Evolutionary conservation across 371 early-diverging fungal genomes (phyloP).

Genomic region (Encephalitozoon cuniculi): DNA sequence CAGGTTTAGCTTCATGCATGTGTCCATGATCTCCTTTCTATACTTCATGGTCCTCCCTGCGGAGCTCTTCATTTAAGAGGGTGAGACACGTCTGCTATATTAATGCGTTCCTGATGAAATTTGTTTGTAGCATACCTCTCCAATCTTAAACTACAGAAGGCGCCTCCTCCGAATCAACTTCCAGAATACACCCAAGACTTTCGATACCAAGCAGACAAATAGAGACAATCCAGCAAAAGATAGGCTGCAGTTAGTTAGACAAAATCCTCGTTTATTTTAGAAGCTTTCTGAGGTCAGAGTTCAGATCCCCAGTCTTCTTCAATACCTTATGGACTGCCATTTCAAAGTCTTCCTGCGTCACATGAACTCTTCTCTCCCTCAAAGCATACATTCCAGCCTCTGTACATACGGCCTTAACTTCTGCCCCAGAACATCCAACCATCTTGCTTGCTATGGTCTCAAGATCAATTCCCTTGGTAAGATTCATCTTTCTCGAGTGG

Average conservation of each 20-base stretch:
- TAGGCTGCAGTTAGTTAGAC: background rate
- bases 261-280: constrained; percentile 53
- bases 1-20: background rate
- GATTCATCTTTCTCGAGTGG: constrained; percentile 97
- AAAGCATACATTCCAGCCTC: constrained; percentile 99
- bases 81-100: background rate
- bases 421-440: constrained; percentile 90
- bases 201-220: background rate
- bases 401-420: constrained; percentile 95
- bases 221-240: background rate
- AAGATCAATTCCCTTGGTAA: constrained; percentile 90
- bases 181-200: background rate
- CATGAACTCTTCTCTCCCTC: constrained; percentile 92
- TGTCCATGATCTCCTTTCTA: background rate
- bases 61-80: background rate
- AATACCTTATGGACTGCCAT: constrained; percentile 96
- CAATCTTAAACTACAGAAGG: background rate
- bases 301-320: constrained; percentile 53
- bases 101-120: background rate
- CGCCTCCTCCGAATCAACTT: background rate
- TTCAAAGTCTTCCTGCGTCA: constrained; percentile 99
- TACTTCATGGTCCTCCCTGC: background rate
- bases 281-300: constrained; percentile 53
- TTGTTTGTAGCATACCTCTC: background rate
- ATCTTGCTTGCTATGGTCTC: constrained; percentile 84